phyloP scores from a whole-genome alignment of 345 rosid species.

The Clarkia xantiana region DNA sequence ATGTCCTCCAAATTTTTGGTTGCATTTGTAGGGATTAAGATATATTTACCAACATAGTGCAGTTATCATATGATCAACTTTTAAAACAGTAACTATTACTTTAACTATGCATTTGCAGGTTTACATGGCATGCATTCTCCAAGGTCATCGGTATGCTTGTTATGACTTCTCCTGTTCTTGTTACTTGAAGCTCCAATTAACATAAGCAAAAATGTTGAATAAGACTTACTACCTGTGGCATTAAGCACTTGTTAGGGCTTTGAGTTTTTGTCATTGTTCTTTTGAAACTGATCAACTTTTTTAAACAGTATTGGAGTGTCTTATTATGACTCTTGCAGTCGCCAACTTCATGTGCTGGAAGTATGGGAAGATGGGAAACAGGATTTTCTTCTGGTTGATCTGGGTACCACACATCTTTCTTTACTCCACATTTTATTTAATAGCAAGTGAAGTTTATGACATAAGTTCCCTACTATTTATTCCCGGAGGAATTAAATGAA shows the following conservation, averaged over 20 bases:
- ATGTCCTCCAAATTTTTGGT: no score
- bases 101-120: conserved; percentile 32
- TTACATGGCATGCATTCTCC: conserved; percentile 82
- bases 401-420: conserved; percentile 8
- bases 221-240: not conserved
- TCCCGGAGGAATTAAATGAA: no score
- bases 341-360: conserved; percentile 88
- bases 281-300: not conserved
- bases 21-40: no score
- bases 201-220: not conserved
- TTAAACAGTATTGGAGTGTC: conserved; percentile 64
- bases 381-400: conserved; percentile 60
- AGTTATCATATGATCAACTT: no score
- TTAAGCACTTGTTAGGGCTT: not conserved
- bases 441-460: no score
- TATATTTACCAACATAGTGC: no score
- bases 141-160: conserved; percentile 54
- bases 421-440: no score
- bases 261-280: not conserved
- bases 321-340: conserved; percentile 65
- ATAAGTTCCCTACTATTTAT: no score
- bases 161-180: conserved; percentile 5
- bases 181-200: not conserved
- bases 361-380: conserved; percentile 79
- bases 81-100: no score